Conservation (phyloP, 2,329 filamentous ascomycete species). For the Ophiocordyceps camponoti-leonardi region DNA sequence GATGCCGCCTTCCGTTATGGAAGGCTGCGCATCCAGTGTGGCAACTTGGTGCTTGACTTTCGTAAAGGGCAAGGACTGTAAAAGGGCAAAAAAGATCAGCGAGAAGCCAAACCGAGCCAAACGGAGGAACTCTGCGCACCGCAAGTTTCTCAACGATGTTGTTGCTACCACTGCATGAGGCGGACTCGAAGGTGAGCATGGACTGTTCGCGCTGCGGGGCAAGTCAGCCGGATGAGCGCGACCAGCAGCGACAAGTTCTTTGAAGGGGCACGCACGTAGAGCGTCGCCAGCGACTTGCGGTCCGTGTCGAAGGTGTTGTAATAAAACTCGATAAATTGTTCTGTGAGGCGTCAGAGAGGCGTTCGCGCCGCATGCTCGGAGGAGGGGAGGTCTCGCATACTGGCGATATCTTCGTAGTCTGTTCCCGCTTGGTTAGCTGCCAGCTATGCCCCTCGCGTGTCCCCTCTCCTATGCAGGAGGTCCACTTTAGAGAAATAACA, state of each 20-base stretch:
- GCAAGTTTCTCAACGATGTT: conserved; percentile 65
- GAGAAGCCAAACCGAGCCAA: neutral
- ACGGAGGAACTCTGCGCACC: conserved; percentile 29
- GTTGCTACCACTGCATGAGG: conserved; percentile 42
- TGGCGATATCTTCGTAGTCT: conserved; percentile 29
- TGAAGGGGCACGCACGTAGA: conserved; percentile 53
- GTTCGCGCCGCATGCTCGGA: conserved; percentile 1
- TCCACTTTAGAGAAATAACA: neutral
- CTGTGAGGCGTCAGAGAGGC: conserved; percentile 25
- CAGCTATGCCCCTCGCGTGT: neutral
- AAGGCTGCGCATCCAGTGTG: conserved; percentile 73
- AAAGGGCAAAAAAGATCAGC: conserved; percentile 1
- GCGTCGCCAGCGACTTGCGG: conserved; percentile 43
- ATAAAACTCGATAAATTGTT: conserved; percentile 80
- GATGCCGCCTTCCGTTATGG: conserved; percentile 45
- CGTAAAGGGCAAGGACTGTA: conserved; percentile 59
- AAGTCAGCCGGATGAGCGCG: conserved; percentile 1
- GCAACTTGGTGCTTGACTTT: conserved; percentile 63
- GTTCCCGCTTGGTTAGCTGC: conserved; percentile 5
- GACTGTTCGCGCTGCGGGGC: conserved; percentile 55
- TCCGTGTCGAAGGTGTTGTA: conserved; percentile 72
- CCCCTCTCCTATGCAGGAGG: neutral
- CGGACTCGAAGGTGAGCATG: conserved; percentile 84
- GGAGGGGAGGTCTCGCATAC: conserved; percentile 16
- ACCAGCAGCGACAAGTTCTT: neutral